phyloP scores from a whole-genome alignment of 2,329 filamentous ascomycete genomes.

The Penicillium sp. region DNA sequence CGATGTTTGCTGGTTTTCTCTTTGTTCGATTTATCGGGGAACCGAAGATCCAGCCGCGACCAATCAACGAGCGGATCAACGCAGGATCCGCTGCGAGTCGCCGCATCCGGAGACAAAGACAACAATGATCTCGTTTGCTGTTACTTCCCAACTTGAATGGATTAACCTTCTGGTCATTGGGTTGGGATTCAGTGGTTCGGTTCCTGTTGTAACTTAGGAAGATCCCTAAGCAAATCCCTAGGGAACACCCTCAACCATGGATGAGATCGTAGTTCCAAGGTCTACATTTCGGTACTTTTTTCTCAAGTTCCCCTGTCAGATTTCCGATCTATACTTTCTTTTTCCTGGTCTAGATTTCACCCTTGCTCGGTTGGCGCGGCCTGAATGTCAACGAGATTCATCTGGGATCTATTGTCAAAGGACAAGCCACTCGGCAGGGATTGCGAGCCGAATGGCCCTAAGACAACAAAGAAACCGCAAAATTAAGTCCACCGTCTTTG shows the following conservation, averaged over 20 bases:
- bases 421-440: slow-evolving; percentile 11
- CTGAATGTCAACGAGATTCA: background rate
- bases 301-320: background rate
- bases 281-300: background rate
- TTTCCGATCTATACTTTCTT: slow-evolving; percentile 7
- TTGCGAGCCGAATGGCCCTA: background rate
- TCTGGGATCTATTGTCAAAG: slow-evolving; percentile 13
- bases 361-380: slow-evolving; percentile 5
- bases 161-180: background rate
- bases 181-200: background rate
- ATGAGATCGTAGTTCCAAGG: background rate
- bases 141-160: background rate
- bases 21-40: slow-evolving; percentile 12
- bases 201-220: background rate
- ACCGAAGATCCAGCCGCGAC: slow-evolving; percentile 9
- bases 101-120: slow-evolving; percentile 29
- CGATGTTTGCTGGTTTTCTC: background rate
- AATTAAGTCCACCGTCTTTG: slow-evolving; percentile 6
- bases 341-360: slow-evolving; percentile 2
- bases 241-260: background rate
- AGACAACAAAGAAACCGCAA: slow-evolving; percentile 8
- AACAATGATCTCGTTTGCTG: slow-evolving; percentile 30
- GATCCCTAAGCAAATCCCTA: background rate
- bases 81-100: slow-evolving; percentile 12
- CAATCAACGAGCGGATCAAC: slow-evolving; percentile 1